Conservation (phyloP, 805 yeast species). For the Scheffersomyces lignosus region DNA sequence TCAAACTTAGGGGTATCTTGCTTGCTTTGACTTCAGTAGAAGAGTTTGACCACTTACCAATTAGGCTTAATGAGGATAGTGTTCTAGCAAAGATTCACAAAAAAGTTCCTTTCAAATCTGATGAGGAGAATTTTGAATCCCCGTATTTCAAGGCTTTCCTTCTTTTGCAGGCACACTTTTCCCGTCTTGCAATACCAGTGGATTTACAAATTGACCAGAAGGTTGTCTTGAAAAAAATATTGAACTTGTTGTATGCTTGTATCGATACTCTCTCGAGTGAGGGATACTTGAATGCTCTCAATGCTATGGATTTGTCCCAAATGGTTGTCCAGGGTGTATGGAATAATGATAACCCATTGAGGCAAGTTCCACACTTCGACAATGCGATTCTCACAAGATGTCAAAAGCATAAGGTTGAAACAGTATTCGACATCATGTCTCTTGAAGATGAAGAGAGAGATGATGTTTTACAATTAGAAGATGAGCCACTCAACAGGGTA, state of each 20-base stretch:
- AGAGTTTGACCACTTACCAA: constrained; percentile 68
- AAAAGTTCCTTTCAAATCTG: constrained; percentile 61
- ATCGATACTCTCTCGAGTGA: constrained; percentile 79
- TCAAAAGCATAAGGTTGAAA: constrained; percentile 52
- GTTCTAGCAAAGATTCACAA: constrained; percentile 52
- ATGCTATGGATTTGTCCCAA: constrained; percentile 85
- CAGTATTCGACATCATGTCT: constrained; percentile 77
- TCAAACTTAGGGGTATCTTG: constrained; percentile 60
- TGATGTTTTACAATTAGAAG: constrained; percentile 55
- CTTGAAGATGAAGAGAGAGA: constrained; percentile 78
- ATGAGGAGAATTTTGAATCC: constrained; percentile 41
- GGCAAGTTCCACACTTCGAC: constrained; percentile 74
- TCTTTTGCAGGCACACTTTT: constrained; percentile 77
- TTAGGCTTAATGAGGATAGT: constrained; percentile 60
- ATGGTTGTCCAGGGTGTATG: constrained; percentile 86
- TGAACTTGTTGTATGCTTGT: constrained; percentile 60
- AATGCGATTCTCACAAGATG: constrained; percentile 56
- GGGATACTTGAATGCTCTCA: constrained; percentile 74
- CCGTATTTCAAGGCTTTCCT: constrained; percentile 71
- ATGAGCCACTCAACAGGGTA: constrained; percentile 55
- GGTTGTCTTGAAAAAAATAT: constrained; percentile 46
- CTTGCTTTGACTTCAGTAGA: constrained; percentile 65
- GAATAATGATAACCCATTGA: constrained; percentile 71
- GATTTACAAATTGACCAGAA: constrained; percentile 63
- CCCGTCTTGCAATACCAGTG: constrained; percentile 57